Percentiles rank a stretch among this genome's conserved stretches.
These are phyloP conservation scores for Penicillium sp. DNA, from an alignment of 2,329 filamentous ascomycete genomes.

Conservation along the genomic window DNA sequence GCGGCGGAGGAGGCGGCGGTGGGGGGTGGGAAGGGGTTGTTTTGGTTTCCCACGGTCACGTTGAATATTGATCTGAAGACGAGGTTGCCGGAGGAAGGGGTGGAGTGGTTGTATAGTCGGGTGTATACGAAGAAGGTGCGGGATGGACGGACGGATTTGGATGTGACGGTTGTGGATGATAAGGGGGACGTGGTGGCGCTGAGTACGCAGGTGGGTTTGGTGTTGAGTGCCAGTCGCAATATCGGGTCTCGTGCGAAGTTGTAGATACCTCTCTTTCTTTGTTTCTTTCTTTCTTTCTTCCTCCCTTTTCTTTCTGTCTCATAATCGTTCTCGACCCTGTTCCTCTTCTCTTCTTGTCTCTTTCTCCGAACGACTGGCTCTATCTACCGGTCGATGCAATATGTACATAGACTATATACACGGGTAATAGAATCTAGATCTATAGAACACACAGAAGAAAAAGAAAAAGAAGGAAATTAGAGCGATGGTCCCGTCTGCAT, in stretches of 20 bases:
- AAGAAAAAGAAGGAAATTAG: too few species aligned
- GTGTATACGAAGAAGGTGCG: constrained; percentile 57
- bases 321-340: too few species aligned
- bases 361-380: too few species aligned
- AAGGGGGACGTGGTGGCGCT: constrained; percentile 57
- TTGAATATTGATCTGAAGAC: constrained; percentile 73
- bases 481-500: too few species aligned
- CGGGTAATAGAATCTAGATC: too few species aligned
- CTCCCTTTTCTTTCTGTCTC: too few species aligned
- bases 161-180: constrained; percentile 59
- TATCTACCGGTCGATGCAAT: too few species aligned
- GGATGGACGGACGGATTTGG: constrained; percentile 66
- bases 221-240: constrained; percentile 58
- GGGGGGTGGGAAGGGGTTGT: constrained; percentile 32
- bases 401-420: too few species aligned
- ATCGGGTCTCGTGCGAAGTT: constrained; percentile 37
- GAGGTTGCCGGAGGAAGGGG: constrained; percentile 55
- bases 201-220: constrained; percentile 59
- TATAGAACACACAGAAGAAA: too few species aligned
- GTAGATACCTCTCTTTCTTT: too few species aligned
- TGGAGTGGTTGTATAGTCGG: constrained; percentile 63
- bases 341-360: too few species aligned
- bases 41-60: constrained; percentile 69
- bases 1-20: constrained; percentile 26
- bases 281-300: too few species aligned